Evolutionary conservation across 768 basidiomycete species (phyloP), one percentile per base, ranked within the genome.

Genomic region (Paxillus rubicundulus): DNA sequence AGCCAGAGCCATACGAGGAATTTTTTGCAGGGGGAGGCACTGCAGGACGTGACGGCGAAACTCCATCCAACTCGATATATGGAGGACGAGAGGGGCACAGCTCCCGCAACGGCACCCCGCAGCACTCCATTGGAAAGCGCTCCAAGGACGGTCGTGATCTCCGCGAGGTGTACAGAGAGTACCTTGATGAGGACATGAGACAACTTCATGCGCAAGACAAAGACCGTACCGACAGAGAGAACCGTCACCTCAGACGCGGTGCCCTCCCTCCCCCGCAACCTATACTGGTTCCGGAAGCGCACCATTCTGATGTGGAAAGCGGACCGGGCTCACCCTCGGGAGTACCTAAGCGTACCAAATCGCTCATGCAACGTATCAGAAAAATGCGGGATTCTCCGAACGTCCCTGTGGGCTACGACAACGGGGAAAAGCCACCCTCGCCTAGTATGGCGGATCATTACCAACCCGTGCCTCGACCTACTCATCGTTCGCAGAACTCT

Each of bases 1-100:
- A 93, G 62, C 92, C 92, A 5, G 92, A 94, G 64, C 92, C 92
- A 7, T 93, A 80, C 61, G 91, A 94, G 61, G 91, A 94, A 61
- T 94, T 93, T 65, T 88, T 82, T 56, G 90, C 89, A 20, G 92
- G 89, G 17, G 87, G 88, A 40, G 86, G 87, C 52, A 69, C 56
- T 48, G 67, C 59, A 50, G 77, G 62, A 56, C 70, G 64, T 45
- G 79, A 76, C 24, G 84, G 83, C 45, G 68, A 70, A n/a, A 83
- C 85, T 5, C 81, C 83, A 12, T 72, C 84, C 33, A 82, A 78
- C 61, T 87, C 86, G 36, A 85, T 86, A 59, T 84, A 84, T 70
- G 84, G 83, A 52, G 86, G 85, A 40, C 77, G 73, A 54, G 84
- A 86, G 47, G 70, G 77, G 0, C 73, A 78, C 54, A 50, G 49